Conservation (phyloP, 2,329 filamentous ascomycete genomes). For the Drechslerella coelobrocha region DNA sequence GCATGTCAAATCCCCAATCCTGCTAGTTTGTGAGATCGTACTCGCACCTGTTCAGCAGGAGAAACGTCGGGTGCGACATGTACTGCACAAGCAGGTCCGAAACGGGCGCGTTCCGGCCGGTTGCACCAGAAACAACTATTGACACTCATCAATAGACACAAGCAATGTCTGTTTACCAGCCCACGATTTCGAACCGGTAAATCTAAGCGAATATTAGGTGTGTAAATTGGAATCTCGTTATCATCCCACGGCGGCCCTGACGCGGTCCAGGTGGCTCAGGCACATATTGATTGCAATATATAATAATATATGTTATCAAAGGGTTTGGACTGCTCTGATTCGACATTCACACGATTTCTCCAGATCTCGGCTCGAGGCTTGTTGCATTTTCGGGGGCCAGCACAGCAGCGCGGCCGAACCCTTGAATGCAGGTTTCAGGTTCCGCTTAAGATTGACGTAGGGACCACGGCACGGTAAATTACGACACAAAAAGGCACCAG, state of each 20-base stretch:
- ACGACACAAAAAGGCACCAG: constrained; percentile 15
- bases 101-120: not conserved
- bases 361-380: not conserved
- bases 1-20: not conserved
- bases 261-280: too few relatives aligned
- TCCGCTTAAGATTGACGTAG: constrained; percentile 40
- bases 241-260: not conserved
- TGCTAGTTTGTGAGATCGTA: not conserved
- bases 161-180: not conserved
- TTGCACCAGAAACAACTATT: too few relatives aligned
- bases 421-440: constrained; percentile 43
- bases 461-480: constrained; percentile 49
- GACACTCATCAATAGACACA: too few relatives aligned
- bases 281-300: too few relatives aligned
- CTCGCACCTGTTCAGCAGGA: not conserved
- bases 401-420: constrained; percentile 1
- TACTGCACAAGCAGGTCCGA: not conserved
- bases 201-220: not conserved
- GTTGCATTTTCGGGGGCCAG: not conserved
- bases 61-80: not conserved
- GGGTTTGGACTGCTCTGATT: not conserved
- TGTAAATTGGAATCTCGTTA: not conserved
- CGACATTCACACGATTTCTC: not conserved
- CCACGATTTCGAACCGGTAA: not conserved
- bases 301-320: not conserved